These are phyloP conservation scores for Tylopilus plumbeoviolaceoides DNA, from an alignment of 768 basidiomycete species.

Conservation along the genomic window DNA sequence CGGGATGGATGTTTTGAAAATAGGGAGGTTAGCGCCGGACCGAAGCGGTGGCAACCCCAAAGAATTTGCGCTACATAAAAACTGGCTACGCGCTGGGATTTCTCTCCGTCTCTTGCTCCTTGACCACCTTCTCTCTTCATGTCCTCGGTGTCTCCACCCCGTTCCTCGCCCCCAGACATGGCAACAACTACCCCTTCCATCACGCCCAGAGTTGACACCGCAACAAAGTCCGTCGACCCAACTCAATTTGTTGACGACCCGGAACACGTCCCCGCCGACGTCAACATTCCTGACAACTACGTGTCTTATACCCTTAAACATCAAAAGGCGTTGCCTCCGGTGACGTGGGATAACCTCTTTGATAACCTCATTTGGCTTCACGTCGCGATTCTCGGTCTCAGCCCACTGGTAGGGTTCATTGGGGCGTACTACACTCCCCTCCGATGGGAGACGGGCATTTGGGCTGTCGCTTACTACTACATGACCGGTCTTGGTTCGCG, in stretches of 20 bases:
- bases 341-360: conserved; percentile 54
- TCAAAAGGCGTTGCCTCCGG: conserved; percentile 63
- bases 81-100: background rate
- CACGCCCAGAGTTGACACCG: background rate
- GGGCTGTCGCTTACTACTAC: conserved; percentile 65
- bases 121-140: conserved; percentile 23
- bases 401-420: conserved; percentile 68
- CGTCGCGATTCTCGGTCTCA: conserved; percentile 65
- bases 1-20: background rate
- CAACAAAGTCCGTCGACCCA: background rate
- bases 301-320: conserved; percentile 71
- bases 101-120: conserved; percentile 14
- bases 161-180: conserved; percentile 16
- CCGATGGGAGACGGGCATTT: conserved; percentile 72
- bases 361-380: conserved; percentile 76
- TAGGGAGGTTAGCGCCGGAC: background rate
- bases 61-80: conserved; percentile 32
- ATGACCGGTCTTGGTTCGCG: conserved; percentile 76
- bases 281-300: conserved; percentile 78
- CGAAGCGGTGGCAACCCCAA: conserved; percentile 31
- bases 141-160: conserved; percentile 24
- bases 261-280: conserved; percentile 40
- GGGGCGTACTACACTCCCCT: conserved; percentile 66
- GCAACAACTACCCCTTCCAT: conserved; percentile 9
- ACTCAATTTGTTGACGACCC: conserved; percentile 23